phyloP scores from a whole-genome alignment of 2,329 filamentous ascomycete species.

The Colletotrichum zoysiae region DNA sequence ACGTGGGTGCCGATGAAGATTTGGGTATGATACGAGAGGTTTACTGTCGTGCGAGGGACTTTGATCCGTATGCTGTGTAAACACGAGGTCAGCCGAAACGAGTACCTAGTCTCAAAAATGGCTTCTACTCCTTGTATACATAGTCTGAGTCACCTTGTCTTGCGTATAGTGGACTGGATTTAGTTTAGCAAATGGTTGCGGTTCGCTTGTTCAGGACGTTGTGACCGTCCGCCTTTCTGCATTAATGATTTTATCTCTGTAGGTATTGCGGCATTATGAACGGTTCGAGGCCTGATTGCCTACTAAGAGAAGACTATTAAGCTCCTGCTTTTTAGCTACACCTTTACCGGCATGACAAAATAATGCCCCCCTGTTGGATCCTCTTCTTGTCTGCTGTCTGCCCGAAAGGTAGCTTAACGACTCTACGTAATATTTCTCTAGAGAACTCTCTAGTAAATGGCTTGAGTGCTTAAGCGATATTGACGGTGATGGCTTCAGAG shows the following conservation, averaged over 20 bases:
- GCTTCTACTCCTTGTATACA: not conserved
- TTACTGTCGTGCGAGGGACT: not conserved
- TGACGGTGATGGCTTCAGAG: conserved; percentile 60
- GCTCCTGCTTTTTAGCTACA: not conserved
- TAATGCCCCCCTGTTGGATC: conserved; percentile 50
- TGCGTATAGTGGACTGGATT: too few relatives aligned
- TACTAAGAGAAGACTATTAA: not conserved
- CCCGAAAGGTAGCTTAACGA: conserved; percentile 50
- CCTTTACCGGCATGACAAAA: conserved; percentile 50
- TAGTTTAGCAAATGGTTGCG: too few relatives aligned
- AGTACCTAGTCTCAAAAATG: not conserved
- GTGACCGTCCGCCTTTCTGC: too few relatives aligned
- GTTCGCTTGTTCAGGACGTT: not conserved
- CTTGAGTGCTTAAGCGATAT: conserved; percentile 51
- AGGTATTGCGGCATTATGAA: not conserved
- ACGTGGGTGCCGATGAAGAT: not conserved
- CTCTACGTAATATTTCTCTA: conserved; percentile 50
- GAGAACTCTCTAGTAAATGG: conserved; percentile 47
- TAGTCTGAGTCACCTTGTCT: not conserved
- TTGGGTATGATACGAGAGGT: not conserved
- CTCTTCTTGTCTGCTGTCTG: conserved; percentile 43
- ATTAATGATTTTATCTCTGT: too few relatives aligned
- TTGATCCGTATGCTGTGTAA: too few relatives aligned
- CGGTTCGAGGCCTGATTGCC: not conserved
- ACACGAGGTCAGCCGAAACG: too few relatives aligned